phyloP scores from a whole-genome alignment of 1,284 basidiomycete species.

The Malassezia yamatoensis region DNA sequence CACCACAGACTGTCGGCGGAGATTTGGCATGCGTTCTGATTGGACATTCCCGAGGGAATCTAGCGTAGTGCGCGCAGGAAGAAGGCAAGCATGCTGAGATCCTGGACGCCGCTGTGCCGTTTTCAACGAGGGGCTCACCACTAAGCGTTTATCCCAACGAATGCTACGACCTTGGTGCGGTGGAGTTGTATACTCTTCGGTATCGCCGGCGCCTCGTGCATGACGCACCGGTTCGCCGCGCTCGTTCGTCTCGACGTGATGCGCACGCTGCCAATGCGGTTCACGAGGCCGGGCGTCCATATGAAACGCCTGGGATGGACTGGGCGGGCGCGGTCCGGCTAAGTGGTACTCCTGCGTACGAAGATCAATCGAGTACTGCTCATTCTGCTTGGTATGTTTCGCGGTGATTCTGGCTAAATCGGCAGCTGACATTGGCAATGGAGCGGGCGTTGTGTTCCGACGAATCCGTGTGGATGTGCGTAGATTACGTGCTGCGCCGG shows the following conservation, averaged over 20 bases:
- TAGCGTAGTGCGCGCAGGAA: neutral
- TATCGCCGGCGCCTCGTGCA: slow-evolving; percentile 12
- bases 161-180: slow-evolving; percentile 6
- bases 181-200: slow-evolving; percentile 10
- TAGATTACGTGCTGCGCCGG: too few species aligned
- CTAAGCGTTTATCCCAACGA: slow-evolving; percentile 15
- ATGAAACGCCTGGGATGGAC: slow-evolving; percentile 11
- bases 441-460: neutral
- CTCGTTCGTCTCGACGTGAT: slow-evolving; percentile 2
- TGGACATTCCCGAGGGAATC: slow-evolving; percentile 14
- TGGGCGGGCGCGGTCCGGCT: slow-evolving; percentile 10
- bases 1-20: neutral
- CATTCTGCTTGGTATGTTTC: slow-evolving; percentile 11
- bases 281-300: neutral
- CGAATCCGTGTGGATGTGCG: too few species aligned
- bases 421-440: slow-evolving; percentile 5
- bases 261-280: neutral
- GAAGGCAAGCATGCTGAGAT: slow-evolving; percentile 1
- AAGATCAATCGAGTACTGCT: slow-evolving; percentile 10
- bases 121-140: neutral
- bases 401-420: slow-evolving; percentile 11
- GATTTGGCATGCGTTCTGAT: neutral
- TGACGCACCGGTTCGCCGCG: slow-evolving; percentile 7
- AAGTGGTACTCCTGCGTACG: slow-evolving; percentile 3
- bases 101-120: neutral